These are phyloP conservation scores for Acarospora socialis DNA, from an alignment of 2,329 filamentous ascomycete genomes.

Conservation along the genomic window DNA sequence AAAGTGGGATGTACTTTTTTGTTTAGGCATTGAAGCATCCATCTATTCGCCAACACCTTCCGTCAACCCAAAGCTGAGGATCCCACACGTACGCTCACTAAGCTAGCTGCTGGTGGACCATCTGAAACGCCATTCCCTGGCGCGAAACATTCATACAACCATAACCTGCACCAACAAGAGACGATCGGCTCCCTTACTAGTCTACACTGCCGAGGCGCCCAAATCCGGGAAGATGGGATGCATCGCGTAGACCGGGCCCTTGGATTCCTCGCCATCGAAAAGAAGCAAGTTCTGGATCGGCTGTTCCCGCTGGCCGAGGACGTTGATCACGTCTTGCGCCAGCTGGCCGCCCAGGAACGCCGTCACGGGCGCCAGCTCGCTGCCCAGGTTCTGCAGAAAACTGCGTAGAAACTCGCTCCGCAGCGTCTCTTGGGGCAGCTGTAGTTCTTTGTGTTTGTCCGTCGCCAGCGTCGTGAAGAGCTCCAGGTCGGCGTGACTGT, in stretches of 20 bases:
- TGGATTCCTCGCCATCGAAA: slow-evolving; percentile 72
- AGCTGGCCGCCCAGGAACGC: slow-evolving; percentile 82
- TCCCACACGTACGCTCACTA: too few relatives aligned
- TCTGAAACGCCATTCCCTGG: too few relatives aligned
- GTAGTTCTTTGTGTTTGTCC: slow-evolving; percentile 61
- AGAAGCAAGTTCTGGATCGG: slow-evolving; percentile 90
- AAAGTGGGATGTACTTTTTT: too few relatives aligned
- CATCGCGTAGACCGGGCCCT: slow-evolving; percentile 66
- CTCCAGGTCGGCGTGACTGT: slow-evolving; percentile 51
- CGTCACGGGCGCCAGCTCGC: slow-evolving; percentile 72
- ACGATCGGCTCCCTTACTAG: too few relatives aligned
- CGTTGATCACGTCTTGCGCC: slow-evolving; percentile 94
- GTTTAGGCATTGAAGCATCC: too few relatives aligned
- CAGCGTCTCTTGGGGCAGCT: slow-evolving; percentile 53
- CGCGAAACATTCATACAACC: too few relatives aligned
- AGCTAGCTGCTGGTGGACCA: too few relatives aligned
- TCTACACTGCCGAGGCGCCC: too few relatives aligned
- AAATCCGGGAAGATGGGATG: slow-evolving; percentile 53
- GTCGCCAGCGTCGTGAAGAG: slow-evolving; percentile 65
- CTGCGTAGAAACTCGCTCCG: slow-evolving; percentile 59
- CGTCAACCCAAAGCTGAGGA: too few relatives aligned
- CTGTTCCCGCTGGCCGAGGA: slow-evolving; percentile 78
- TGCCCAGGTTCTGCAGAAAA: slow-evolving; percentile 75
- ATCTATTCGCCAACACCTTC: too few relatives aligned
- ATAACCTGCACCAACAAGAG: too few relatives aligned